These are phyloP conservation scores for Trichophyton benhamiae DNA, from an alignment of 2,329 filamentous ascomycete species.

Conservation along the genomic window DNA sequence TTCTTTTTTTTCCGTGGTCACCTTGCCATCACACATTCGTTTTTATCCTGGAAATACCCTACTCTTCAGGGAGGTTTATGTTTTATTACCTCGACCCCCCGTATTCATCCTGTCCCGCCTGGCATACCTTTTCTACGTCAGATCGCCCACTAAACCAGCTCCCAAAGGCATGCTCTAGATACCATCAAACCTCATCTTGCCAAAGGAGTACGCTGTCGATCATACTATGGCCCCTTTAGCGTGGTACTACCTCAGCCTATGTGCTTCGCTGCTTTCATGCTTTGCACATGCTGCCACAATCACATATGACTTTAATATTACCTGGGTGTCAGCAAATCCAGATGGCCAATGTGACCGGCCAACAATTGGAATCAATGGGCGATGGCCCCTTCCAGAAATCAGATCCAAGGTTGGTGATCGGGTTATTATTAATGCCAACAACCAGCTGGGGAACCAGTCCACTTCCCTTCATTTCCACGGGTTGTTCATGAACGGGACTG, in stretches of 20 bases:
- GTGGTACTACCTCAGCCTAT: conserved; percentile 2
- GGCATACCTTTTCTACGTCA: not conserved
- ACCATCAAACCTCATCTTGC: not conserved
- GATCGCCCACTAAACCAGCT: not conserved
- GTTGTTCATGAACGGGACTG: conserved; percentile 50
- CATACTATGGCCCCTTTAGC: not conserved
- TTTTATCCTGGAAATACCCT: not conserved
- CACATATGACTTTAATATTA: conserved; percentile 11
- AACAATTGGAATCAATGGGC: conserved; percentile 9
- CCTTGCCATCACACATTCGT: too few species aligned
- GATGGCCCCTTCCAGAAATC: conserved; percentile 9
- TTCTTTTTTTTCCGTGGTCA: too few species aligned
- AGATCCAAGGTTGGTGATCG: conserved; percentile 8
- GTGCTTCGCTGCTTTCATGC: conserved; percentile 1
- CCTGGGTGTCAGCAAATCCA: conserved; percentile 8
- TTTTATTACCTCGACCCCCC: not conserved
- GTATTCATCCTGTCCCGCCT: not conserved
- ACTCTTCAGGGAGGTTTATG: not conserved
- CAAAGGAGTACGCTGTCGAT: not conserved
- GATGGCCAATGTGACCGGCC: conserved; percentile 8
- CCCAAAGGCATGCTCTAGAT: not conserved
- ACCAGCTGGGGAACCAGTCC: conserved; percentile 8
- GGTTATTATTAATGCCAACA: conserved; percentile 7
- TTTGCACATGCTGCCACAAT: conserved; percentile 4
- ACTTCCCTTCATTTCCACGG: conserved; percentile 47